Conservation (phyloP, 768 basidiomycete species). For the Omphalotus guepiniiformis region DNA sequence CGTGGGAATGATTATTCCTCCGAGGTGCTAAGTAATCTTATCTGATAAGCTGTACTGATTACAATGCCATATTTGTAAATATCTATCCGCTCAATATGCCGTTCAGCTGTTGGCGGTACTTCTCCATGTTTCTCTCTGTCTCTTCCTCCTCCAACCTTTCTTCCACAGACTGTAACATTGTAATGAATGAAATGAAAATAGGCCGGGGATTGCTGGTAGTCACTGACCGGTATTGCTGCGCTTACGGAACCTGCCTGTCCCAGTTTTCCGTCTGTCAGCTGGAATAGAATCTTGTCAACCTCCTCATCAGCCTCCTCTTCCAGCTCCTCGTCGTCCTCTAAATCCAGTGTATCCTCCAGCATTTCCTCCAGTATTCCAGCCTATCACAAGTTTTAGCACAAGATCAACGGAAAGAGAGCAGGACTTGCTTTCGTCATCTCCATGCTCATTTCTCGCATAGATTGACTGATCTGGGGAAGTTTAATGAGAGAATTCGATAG, state of each 20-base stretch:
- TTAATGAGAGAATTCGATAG: conserved; percentile 90
- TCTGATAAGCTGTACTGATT: neutral
- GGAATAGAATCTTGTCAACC: conserved; percentile 93
- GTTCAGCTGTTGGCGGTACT: conserved; percentile 85
- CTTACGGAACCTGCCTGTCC: conserved; percentile 76
- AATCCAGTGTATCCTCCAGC: conserved; percentile 88
- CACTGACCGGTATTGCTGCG: conserved; percentile 71
- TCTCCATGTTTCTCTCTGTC: conserved; percentile 83
- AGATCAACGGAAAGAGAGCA: neutral
- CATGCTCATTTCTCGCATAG: conserved; percentile 98
- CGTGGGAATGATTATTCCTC: no score
- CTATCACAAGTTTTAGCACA: conserved; percentile 34
- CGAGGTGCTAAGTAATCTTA: no score
- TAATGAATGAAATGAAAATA: conserved; percentile 6
- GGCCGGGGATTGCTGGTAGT: conserved; percentile 2
- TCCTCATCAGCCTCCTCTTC: conserved; percentile 97
- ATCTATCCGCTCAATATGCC: conserved; percentile 70
- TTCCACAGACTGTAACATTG: conserved; percentile 44
- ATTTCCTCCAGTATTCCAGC: conserved; percentile 98
- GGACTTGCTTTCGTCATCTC: conserved; percentile 93
- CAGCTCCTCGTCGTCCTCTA: conserved; percentile 92
- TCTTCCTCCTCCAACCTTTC: conserved; percentile 73
- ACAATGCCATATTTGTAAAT: neutral
- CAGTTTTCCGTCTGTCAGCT: conserved; percentile 94
- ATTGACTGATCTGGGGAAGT: conserved; percentile 86